Conservation (phyloP, 805 yeast species). For the Isabelozyma gotoi region DNA sequence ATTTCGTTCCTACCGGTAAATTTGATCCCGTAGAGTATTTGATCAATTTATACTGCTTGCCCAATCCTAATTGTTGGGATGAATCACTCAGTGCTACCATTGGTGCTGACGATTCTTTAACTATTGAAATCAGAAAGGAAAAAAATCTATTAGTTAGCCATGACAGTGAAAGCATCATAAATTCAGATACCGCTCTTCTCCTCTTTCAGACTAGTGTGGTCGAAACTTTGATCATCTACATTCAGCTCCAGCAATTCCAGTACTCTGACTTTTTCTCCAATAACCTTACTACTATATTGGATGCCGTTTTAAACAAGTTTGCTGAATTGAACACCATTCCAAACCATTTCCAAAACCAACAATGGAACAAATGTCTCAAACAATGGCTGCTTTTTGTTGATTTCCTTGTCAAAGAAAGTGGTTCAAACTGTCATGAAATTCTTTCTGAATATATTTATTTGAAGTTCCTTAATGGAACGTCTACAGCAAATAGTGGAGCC, state of each 20-base stretch:
- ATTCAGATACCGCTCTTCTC: constrained; percentile 15
- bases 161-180: constrained; percentile 27
- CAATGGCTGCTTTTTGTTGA: constrained; percentile 31
- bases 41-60: constrained; percentile 28
- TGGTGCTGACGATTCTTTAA: constrained; percentile 13
- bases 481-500: background rate
- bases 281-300: constrained; percentile 26
- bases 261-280: constrained; percentile 33
- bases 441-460: constrained; percentile 28
- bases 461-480: constrained; percentile 19
- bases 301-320: constrained; percentile 29
- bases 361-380: constrained; percentile 27
- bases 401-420: constrained; percentile 34
- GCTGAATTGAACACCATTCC: constrained; percentile 16
- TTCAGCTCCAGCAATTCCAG: constrained; percentile 42
- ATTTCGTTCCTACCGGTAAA: constrained; percentile 39
- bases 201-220: constrained; percentile 30
- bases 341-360: constrained; percentile 29
- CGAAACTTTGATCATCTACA: constrained; percentile 33
- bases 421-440: constrained; percentile 37
- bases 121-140: constrained; percentile 15
- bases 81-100: constrained; percentile 15
- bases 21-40: constrained; percentile 35
- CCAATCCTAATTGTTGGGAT: constrained; percentile 30
- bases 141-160: constrained; percentile 18